These are phyloP conservation scores for Tetrahymena elliotti DNA, from an alignment of 73 alveolate species.

Conservation along the genomic window DNA sequence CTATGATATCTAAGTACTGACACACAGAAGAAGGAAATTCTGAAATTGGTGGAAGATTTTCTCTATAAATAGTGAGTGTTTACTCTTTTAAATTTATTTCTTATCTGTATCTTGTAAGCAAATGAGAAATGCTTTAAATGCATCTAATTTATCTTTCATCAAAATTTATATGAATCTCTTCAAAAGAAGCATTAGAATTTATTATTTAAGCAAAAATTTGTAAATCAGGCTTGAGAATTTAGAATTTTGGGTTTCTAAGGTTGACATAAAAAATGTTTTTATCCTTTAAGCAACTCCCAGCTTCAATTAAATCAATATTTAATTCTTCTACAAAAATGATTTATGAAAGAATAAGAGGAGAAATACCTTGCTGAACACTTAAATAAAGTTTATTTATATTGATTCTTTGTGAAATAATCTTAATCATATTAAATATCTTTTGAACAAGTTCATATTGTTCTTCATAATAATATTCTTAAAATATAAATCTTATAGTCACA, in stretches of 20 bases:
- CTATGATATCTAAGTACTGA: neutral
- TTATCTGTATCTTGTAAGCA: neutral
- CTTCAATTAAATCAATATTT: neutral
- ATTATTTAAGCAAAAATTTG: neutral
- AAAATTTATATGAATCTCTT: neutral
- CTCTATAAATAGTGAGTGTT: neutral
- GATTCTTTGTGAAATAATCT: neutral
- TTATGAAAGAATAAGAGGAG: neutral
- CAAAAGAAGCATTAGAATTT: neutral
- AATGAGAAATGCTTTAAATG: neutral
- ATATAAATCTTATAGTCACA: neutral
- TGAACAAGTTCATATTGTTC: neutral
- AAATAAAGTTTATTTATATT: neutral
- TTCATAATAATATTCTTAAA: neutral
- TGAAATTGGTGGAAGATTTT: neutral
- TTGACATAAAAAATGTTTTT: neutral
- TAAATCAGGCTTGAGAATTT: neutral
- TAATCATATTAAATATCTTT: neutral
- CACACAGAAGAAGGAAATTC: neutral
- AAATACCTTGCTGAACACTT: neutral
- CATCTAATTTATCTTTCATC: neutral
- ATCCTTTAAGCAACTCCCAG: neutral
- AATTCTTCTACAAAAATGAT: neutral
- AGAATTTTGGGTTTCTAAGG: neutral
- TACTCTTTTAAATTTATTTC: neutral